Evolutionary conservation across 305 asterid genomes (phyloP).

Genomic region (Solanum aculeatissimum): DNA sequence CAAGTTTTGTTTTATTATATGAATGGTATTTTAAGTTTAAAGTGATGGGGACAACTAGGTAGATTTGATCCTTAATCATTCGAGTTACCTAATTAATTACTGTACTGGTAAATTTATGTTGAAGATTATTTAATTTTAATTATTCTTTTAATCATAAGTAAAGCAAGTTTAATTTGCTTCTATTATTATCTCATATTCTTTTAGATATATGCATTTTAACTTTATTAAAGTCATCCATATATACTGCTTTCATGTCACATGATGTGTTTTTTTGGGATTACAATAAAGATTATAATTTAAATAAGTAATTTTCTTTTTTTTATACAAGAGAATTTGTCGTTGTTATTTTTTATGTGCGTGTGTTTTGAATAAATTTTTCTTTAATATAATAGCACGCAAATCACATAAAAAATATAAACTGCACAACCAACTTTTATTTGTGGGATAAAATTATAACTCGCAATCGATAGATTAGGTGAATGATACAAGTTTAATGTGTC

Average conservation of each 20-base stretch:
- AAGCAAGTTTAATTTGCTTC: background rate
- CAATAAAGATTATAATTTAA: background rate
- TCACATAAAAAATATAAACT: rapidly evolving
- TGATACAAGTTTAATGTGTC: background rate
- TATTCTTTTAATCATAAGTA: background rate
- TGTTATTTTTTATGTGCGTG: background rate
- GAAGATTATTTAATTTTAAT: background rate
- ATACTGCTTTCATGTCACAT: background rate
- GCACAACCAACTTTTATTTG: background rate
- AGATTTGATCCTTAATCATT: background rate
- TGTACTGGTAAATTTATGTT: background rate
- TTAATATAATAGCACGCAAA: too few relatives aligned
- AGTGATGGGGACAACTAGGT: background rate
- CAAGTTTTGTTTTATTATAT: background rate
- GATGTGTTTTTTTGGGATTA: background rate
- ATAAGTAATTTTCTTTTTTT: background rate
- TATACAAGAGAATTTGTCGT: background rate
- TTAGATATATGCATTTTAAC: background rate
- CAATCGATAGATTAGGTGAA: background rate
- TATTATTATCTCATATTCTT: background rate
- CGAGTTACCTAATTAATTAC: background rate
- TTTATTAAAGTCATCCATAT: background rate
- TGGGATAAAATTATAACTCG: background rate
- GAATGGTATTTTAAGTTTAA: background rate
- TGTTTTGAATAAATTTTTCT: background rate